Percentiles rank a stretch among this genome's conserved stretches.
Conservation (phyloP, 306 rosid genomes). For the Medicago ruthenica region DNA sequence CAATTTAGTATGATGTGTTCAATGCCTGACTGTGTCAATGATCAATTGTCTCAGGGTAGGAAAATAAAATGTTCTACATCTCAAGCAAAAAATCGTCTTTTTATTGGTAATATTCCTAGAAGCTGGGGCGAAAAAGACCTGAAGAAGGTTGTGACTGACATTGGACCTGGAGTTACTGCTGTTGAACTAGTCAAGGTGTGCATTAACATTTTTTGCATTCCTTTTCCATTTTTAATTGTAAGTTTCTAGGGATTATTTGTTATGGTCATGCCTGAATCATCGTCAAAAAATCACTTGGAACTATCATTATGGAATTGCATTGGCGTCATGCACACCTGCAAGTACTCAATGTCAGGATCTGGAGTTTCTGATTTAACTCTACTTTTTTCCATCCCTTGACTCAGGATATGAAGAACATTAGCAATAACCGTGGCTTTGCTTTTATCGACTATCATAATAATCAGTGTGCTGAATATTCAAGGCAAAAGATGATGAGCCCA, state of each 20-base stretch:
- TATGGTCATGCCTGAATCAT: conserved; percentile 18
- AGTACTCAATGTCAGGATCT: conserved; percentile 9
- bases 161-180: conserved; percentile 89
- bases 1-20: conserved; percentile 14
- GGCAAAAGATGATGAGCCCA: conserved; percentile 88
- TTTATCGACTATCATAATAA: conserved; percentile 89
- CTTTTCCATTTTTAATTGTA: conserved; percentile 22
- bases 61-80: conserved; percentile 87
- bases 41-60: conserved; percentile 65
- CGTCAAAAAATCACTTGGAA: neutral
- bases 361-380: conserved; percentile 33
- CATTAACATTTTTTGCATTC: conserved; percentile 15
- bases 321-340: conserved; percentile 17
- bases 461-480: conserved; percentile 91
- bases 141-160: conserved; percentile 68
- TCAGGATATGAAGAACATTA: conserved; percentile 83
- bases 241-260: conserved; percentile 5
- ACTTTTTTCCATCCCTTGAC: conserved; percentile 43
- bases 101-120: conserved; percentile 94
- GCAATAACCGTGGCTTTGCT: conserved; percentile 94
- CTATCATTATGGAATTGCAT: conserved; percentile 31
- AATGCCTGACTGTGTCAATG: conserved; percentile 39
- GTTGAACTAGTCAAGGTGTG: conserved; percentile 91
- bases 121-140: conserved; percentile 90
- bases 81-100: conserved; percentile 95